These are phyloP conservation scores for Xylaria arbuscula DNA, from an alignment of 2,329 filamentous ascomycete genomes.

Conservation along the genomic window DNA sequence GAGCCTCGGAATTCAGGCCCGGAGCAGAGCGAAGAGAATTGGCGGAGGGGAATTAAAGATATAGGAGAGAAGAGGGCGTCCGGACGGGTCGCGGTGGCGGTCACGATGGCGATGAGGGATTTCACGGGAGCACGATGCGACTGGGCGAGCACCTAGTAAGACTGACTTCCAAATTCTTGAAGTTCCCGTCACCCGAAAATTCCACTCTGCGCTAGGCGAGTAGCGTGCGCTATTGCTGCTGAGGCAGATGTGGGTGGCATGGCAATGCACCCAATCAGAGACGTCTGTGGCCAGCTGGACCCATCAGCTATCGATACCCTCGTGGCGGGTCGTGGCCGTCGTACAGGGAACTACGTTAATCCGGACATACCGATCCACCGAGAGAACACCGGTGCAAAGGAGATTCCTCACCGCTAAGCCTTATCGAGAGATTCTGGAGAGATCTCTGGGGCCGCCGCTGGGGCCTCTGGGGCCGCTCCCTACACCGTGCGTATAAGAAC, in stretches of 20 bases:
- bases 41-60: constrained; percentile 27
- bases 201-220: constrained; percentile 28
- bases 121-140: constrained; percentile 29
- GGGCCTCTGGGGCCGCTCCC: neutral
- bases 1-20: constrained; percentile 36
- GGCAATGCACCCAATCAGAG: constrained; percentile 31
- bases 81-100: constrained; percentile 24
- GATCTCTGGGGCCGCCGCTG: neutral
- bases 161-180: constrained; percentile 34
- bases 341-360: constrained; percentile 25
- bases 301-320: constrained; percentile 29
- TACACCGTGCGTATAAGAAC: neutral
- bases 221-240: constrained; percentile 28
- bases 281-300: constrained; percentile 18
- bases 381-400: constrained; percentile 9
- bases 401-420: constrained; percentile 15
- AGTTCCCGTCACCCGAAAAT: constrained; percentile 37
- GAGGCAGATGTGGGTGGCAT: constrained; percentile 7
- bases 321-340: neutral
- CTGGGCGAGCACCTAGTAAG: constrained; percentile 26
- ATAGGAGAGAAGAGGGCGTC: constrained; percentile 15
- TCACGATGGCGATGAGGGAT: constrained; percentile 30
- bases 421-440: constrained; percentile 17
- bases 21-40: constrained; percentile 31
- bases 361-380: constrained; percentile 10